Evolutionary conservation across 805 yeast genomes (phyloP), one percentile per base, ranked within the genome.

Genomic region (Candida glaebosa): DNA sequence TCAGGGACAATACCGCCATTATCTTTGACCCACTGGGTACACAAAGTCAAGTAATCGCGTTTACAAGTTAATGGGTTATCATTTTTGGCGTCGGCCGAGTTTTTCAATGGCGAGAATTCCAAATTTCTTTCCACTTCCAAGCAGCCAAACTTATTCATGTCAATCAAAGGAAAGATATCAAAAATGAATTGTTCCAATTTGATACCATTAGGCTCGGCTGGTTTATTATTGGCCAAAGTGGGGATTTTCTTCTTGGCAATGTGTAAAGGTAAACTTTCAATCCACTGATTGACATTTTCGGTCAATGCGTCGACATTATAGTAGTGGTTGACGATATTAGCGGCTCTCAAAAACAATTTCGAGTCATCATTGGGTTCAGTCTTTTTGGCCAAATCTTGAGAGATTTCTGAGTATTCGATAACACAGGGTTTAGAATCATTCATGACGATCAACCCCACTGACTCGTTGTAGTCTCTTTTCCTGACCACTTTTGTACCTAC

Each of bases 151-250:
- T 78, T 78, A 12, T 61, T 58, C 47, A 90, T 58, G 9, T 78
- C 75, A 26, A 93, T 83, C 22, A 81, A 76, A 38, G 90, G 90
- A 66, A 93, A 93, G 18, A 93, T 95, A 58, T 93, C 99, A 67
- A 93, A 93, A 43, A 93, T 95, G 55, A 93, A 93, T 61, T 91
- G 98, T 63, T 93, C 99, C 57, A 93, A 73, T 61, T 93, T 93
- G 57, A 91, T 82, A 33, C 98, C 99, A 61, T 93, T 93, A 36
- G 91, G 87, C 43, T 70, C 76, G 1, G 70, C 51, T n/a, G 98
- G 96, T 52, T 76, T 79, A 1, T 52, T 57, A 17, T 64, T 49
- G 52, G 81, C 79, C 38, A 78, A 74, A 15, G 58, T 56, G 2
- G 87, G 80, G 47, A 93, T 87, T 69, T 89, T 91, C 76, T 93